Evolutionary conservation across 352 stramenopile genomes (phyloP), one percentile per base, ranked within the genome.

Genomic region (Globisporangium alternatum): DNA sequence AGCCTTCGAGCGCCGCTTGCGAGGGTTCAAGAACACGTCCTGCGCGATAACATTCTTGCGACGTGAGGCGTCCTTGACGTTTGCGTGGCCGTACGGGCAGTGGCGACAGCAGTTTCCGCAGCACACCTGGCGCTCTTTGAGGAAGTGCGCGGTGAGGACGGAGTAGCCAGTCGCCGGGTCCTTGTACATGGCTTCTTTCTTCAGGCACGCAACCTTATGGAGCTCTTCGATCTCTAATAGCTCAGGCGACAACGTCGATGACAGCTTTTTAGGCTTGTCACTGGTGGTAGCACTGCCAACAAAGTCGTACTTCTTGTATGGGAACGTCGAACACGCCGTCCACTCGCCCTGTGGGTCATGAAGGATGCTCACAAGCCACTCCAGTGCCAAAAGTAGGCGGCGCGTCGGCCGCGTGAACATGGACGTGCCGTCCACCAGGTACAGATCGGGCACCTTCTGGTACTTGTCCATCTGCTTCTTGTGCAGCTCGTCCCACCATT

Each of bases 61-160:
- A 1, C 65, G 63, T 6, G 74, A 65, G 1, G 71, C 68, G 35
- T 84, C 70, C 22, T 76, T 75, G 13, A 91, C 83, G 59, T 96
- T 97, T 21, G 78, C 82, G 63, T 97, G 89, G 54, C 83, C 78
- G 52, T 90, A 98, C 0, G 89, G 89, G 74, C 91, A 98, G 65
- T 98, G 91, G 8, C 91, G 80, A 70, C 91, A 98, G 21, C 88
- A 83, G 55, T 87, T 91, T 39, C 91, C 91, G 74, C 91, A 98
- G 65, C 91, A 98, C 48, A 83, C 83, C 51, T 94, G 90, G 55
- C 88, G 80, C 35, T 86, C 71, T 44, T 71, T 65, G 59, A 96
- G 78, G 44, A 84, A 86, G 43, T 93, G 64, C 52, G 83, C 74
- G 1, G 91, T 98, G 75, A 98, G 92, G 2, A 98, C 91, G 2